Base-by-base conservation (phyloP, 495 filamentous ascomycete species). In the Xylaria nigripes region DNA sequence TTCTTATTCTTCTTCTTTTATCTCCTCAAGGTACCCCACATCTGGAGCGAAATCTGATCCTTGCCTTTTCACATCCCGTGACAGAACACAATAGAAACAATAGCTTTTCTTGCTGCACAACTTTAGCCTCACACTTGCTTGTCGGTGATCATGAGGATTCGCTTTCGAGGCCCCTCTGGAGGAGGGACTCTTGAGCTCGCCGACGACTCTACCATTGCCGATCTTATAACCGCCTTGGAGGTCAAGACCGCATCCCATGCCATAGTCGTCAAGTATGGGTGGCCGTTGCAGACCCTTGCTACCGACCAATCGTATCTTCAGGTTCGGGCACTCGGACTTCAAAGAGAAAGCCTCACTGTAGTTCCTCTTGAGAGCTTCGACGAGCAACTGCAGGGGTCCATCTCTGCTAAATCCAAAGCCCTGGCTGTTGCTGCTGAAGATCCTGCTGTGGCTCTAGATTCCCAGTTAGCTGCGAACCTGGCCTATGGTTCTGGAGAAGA, bases 221-320 rank as follows among this genome's bases (percentile, higher is more conserved):
- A 86, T 47, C 77, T 96, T 0, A 70, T 77, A 19, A 49, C 62
- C 67, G 54, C 62, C 43, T 53, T 77, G 61, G 60, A 66, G 38
- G 50, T 60, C 7, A 61, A 62, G 54, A 71, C 67, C 24, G 62
- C 59, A 8, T 50, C 72, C 22, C 27, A 54, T 6, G 65, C 69
- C 25, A 88, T 91, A 59, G 83, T 90, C 30, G 71, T 95, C 41
- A 96, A 95, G 74, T 87, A 84, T 66, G 90, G 92, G 18, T 97
- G 89, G 67, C 93, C 93, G 2, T 78, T 87, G 2, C 84, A 85
- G 59, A 72, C 81, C 16, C 76, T 98, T 12, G 69, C 79, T 24
- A 73, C 89, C 13, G 75, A 81, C 25, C 58, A 71, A 7, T 52
- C 36, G n/a, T 32, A 51, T 9, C 50, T 38, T 6, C 45, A 48